Percentiles rank a stretch among this genome's conserved stretches.
Conservation (phyloP, 1,284 basidiomycete genomes). For the Malassezia dermatis region DNA sequence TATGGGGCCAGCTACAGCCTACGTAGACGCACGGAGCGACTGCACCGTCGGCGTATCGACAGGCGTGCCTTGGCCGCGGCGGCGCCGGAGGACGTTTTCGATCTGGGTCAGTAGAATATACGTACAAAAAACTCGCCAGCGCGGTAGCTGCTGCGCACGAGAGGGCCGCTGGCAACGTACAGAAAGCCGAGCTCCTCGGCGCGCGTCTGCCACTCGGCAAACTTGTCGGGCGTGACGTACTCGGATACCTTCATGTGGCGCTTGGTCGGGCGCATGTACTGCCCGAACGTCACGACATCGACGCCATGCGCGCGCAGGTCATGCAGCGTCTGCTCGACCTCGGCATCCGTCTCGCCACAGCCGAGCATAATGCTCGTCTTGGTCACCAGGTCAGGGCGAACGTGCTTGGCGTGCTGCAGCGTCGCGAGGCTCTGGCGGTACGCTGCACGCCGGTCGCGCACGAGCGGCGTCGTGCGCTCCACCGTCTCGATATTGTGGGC, state of each 20-base stretch:
- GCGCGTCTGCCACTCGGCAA: conserved; percentile 75
- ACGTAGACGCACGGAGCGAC: background rate
- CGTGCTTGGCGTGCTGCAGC: conserved; percentile 56
- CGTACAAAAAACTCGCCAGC: conserved; percentile 51
- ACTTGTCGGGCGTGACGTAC: conserved; percentile 87
- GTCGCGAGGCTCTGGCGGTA: conserved; percentile 83
- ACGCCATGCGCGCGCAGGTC: conserved; percentile 79
- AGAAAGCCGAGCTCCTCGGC: conserved; percentile 91
- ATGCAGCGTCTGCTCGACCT: conserved; percentile 70
- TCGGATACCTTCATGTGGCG: conserved; percentile 97
- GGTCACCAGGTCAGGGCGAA: conserved; percentile 71
- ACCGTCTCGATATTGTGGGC: conserved; percentile 96
- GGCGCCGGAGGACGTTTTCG: conserved; percentile 37
- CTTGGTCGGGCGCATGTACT: conserved; percentile 99
- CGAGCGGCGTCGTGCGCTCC: conserved; percentile 82
- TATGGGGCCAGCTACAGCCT: background rate
- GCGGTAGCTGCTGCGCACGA: conserved; percentile 95
- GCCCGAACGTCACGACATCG: conserved; percentile 96
- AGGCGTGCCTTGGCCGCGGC: conserved; percentile 16
- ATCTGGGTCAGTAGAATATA: conserved; percentile 18
- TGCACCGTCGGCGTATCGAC: conserved; percentile 10
- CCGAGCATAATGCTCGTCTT: conserved; percentile 99
- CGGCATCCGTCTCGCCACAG: conserved; percentile 77
- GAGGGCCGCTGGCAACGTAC: conserved; percentile 90
- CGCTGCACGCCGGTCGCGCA: conserved; percentile 84